Conservation (phyloP, 1,284 basidiomycete genomes). For the Ceratobasidium sp. region DNA sequence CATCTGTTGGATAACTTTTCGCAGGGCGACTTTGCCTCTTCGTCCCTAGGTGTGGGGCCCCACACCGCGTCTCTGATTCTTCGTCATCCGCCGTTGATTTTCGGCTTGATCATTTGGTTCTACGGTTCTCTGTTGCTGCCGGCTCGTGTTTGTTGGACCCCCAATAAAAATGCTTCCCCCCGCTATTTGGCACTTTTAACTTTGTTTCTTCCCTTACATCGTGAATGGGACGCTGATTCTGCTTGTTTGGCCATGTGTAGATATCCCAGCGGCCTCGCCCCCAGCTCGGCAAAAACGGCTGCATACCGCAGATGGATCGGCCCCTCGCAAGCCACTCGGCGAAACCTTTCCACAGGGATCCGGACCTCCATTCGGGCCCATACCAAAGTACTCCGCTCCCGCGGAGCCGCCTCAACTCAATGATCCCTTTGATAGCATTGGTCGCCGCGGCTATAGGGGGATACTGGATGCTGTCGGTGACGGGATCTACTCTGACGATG, state of each 20-base stretch:
- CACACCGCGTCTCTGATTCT: background rate
- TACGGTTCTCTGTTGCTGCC: constrained; percentile 26
- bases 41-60: constrained; percentile 36
- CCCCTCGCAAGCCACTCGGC: constrained; percentile 37
- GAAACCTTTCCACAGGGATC: constrained; percentile 8
- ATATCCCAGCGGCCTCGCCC: constrained; percentile 15
- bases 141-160: constrained; percentile 13
- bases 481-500: constrained; percentile 41
- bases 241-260: constrained; percentile 29
- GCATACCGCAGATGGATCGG: constrained; percentile 37
- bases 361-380: constrained; percentile 30
- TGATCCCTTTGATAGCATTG: constrained; percentile 27
- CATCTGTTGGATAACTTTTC: constrained; percentile 5
- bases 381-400: constrained; percentile 28
- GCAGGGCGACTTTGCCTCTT: background rate
- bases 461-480: constrained; percentile 36
- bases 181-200: background rate
- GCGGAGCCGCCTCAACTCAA: constrained; percentile 6
- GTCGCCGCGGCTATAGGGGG: constrained; percentile 33
- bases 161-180: background rate
- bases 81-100: constrained; percentile 18
- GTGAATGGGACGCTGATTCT: background rate
- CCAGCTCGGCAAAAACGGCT: constrained; percentile 34
- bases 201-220: constrained; percentile 3
- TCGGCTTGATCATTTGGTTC: constrained; percentile 22